Evolutionary conservation across 2,329 filamentous ascomycete genomes (phyloP), one percentile per base, ranked within the genome.

Genomic region (Pseudogymnoascus sp.): DNA sequence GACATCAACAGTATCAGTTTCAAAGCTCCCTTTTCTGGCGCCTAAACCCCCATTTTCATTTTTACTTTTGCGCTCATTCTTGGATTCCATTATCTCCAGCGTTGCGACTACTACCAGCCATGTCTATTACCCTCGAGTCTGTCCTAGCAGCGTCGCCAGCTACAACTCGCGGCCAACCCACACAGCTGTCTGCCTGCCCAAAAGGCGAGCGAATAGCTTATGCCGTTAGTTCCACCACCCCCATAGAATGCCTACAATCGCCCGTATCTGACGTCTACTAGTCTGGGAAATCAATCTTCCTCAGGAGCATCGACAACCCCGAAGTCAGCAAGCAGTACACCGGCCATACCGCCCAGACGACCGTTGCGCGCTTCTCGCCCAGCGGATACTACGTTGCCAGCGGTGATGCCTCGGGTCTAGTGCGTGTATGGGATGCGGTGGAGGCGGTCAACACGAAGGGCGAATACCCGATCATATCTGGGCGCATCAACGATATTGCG

Each of bases 241-340:
- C 28, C 8, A 16, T 58, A 35, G 9, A 35, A n/a, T 43, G 0
- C 23, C 31, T 18, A 37, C 16, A 28, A 60, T n/a, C 23, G 35
- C 59, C 4, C 31, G 9, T 40, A 5, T 59, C 65, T 70, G 33
- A 65, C 9, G 6, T 59, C 62, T 68, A 52, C 31, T 65, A 96
- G 91, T 93, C 92, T 61, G 93, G 91, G 72, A 97, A 97, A 81
- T 97, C 93, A 65, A 88, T 99, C 77, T 97, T 97, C 78, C 82
- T 99, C 58, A 91, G 95, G 69, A 93, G 88, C 66, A 96, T 99
- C 79, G 93, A 99, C 78, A 80, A 95, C 74, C 93, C 93, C 61
- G 83, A 90, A 67, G 77, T 88, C 66, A 88, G 88, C 75, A 92
- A 89, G 73, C 93, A 99, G 76, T 99, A 97, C 78, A 96, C 88